These are phyloP conservation scores for Candida sakaeoensis DNA, from an alignment of 805 yeast species.

Conservation along the genomic window DNA sequence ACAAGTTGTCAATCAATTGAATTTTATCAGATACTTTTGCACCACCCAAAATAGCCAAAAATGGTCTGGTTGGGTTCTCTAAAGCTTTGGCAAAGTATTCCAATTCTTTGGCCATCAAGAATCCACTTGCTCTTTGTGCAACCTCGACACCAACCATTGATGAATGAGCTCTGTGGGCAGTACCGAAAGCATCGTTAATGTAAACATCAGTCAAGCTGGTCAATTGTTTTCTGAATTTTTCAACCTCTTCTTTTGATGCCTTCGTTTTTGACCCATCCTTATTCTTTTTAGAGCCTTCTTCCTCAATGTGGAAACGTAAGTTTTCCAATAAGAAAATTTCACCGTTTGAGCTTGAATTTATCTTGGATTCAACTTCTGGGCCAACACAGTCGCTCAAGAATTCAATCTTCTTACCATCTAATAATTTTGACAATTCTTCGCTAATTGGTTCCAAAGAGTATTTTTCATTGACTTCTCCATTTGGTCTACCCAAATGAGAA, in stretches of 20 bases:
- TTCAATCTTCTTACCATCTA: conserved; percentile 58
- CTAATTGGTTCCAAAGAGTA: conserved; percentile 94
- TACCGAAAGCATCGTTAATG: conserved; percentile 97
- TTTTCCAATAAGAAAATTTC: conserved; percentile 89
- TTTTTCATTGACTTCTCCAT: conserved; percentile 83
- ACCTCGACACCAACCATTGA: conserved; percentile 97
- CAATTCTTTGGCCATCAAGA: conserved; percentile 96
- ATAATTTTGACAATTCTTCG: conserved; percentile 75
- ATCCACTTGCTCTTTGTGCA: conserved; percentile 97
- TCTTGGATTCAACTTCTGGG: conserved; percentile 76
- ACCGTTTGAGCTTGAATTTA: conserved; percentile 71
- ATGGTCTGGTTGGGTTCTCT: conserved; percentile 97
- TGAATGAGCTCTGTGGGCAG: conserved; percentile 99
- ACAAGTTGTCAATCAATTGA: conserved; percentile 93
- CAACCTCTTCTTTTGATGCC: conserved; percentile 83
- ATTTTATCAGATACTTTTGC: conserved; percentile 99
- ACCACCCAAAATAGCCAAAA: conserved; percentile 98
- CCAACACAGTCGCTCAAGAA: conserved; percentile 95
- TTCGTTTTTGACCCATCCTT: conserved; percentile 85
- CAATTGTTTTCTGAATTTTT: conserved; percentile 82
- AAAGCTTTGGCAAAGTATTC: conserved; percentile 96
- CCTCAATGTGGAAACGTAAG: conserved; percentile 97
- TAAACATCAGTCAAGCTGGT: conserved; percentile 94
- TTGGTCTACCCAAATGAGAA: conserved; percentile 99
- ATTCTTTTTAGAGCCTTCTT: conserved; percentile 90